Percentiles rank a stretch among this genome's conserved stretches.
These are phyloP conservation scores for Apiospora marii DNA, from an alignment of 2,329 filamentous ascomycete genomes.

Conservation along the genomic window DNA sequence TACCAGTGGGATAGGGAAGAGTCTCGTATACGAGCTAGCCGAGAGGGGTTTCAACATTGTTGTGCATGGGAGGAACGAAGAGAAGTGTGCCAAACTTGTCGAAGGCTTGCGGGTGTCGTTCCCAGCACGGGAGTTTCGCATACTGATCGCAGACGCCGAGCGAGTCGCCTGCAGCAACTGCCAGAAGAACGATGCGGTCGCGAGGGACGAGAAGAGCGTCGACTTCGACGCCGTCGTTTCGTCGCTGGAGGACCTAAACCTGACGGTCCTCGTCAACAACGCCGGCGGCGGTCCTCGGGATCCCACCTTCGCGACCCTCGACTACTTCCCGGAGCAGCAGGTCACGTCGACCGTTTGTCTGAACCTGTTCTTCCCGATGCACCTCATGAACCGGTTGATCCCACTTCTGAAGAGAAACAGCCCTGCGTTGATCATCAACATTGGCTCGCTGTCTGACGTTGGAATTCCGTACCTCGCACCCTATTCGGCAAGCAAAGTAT, in stretches of 20 bases:
- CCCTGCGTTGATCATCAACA: conserved; percentile 58
- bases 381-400: conserved; percentile 55
- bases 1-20: conserved; percentile 59
- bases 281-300: conserved; percentile 51
- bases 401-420: conserved; percentile 49
- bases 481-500: conserved; percentile 57
- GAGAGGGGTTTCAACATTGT: conserved; percentile 59
- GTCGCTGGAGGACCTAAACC: conserved; percentile 44
- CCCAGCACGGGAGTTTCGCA: conserved; percentile 46
- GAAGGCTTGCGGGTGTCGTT: conserved; percentile 45
- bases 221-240: conserved; percentile 18
- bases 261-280: conserved; percentile 66
- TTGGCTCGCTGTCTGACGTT: conserved; percentile 54
- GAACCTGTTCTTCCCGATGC: conserved; percentile 58
- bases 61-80: conserved; percentile 57
- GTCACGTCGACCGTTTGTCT: conserved; percentile 53
- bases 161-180: conserved; percentile 12
- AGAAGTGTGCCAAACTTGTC: conserved; percentile 51
- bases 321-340: conserved; percentile 44
- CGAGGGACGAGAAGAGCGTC: neutral
- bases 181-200: neutral
- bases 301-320: conserved; percentile 46
- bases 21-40: conserved; percentile 56
- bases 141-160: conserved; percentile 52
- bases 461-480: conserved; percentile 55